phyloP scores from a whole-genome alignment of 257 asterid species.

The Cynanchum wilfordii region DNA sequence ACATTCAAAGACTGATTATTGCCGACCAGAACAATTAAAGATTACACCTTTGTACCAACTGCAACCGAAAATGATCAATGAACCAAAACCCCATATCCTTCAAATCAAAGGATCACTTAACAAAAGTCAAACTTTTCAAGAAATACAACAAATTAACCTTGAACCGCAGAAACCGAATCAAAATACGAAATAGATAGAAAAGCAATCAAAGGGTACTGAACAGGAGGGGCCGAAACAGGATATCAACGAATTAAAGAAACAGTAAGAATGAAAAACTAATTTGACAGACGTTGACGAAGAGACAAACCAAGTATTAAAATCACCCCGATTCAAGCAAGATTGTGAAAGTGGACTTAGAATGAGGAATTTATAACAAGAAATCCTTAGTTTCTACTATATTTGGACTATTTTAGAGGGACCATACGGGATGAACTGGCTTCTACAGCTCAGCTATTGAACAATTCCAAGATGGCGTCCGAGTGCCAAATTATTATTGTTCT shows the following conservation, averaged over 20 bases:
- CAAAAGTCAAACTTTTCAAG: not conserved
- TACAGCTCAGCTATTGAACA: slow-evolving; percentile 18
- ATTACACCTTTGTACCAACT: not conserved
- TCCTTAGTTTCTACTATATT: not conserved
- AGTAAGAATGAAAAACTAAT: not conserved
- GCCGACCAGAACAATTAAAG: not conserved
- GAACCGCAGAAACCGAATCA: not conserved
- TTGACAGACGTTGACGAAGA: not conserved
- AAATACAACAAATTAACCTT: not conserved
- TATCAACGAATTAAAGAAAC: not conserved
- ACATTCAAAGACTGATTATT: not conserved
- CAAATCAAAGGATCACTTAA: no score
- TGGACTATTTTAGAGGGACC: not conserved
- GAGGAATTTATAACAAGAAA: not conserved
- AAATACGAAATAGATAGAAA: not conserved
- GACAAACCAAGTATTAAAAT: not conserved
- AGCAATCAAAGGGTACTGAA: not conserved
- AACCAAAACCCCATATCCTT: not conserved
- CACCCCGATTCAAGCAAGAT: not conserved
- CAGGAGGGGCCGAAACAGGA: not conserved
- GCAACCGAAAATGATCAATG: not conserved
- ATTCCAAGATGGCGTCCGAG: not conserved
- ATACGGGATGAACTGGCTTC: not conserved
- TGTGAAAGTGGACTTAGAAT: not conserved
- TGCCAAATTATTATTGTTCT: not conserved